These are phyloP conservation scores for Cantharellus anzutake DNA, from an alignment of 768 basidiomycete species.

Conservation along the genomic window DNA sequence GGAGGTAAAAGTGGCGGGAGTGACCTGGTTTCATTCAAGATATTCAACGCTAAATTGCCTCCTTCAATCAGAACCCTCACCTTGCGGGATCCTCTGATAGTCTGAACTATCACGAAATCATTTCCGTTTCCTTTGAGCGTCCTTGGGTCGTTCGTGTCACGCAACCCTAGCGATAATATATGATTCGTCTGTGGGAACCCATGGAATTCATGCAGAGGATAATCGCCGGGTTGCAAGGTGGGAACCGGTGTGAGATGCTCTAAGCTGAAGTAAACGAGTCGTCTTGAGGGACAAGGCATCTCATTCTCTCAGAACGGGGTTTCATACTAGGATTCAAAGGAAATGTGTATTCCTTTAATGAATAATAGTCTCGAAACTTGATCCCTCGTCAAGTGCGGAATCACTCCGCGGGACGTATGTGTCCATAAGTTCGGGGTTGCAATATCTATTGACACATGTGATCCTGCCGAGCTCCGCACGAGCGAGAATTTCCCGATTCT, in stretches of 20 bases:
- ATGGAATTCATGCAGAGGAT: slow-evolving; percentile 46
- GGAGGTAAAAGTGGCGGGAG: slow-evolving; percentile 32
- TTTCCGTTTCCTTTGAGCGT: slow-evolving; percentile 62
- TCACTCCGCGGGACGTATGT: slow-evolving; percentile 48
- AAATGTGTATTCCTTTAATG: slow-evolving; percentile 45
- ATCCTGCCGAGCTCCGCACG: too few species aligned
- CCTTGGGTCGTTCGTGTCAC: slow-evolving; percentile 43
- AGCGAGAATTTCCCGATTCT: too few species aligned
- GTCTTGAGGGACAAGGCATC: slow-evolving; percentile 7
- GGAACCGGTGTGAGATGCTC: slow-evolving; percentile 51
- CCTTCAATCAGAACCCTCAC: slow-evolving; percentile 18
- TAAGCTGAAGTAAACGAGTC: slow-evolving; percentile 23
- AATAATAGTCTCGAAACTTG: slow-evolving; percentile 28
- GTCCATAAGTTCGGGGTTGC: slow-evolving; percentile 44
- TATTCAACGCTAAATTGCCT: background rate
- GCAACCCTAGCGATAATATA: slow-evolving; percentile 37
- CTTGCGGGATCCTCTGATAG: slow-evolving; percentile 53
- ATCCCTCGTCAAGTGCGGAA: slow-evolving; percentile 57
- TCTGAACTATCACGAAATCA: slow-evolving; percentile 32
- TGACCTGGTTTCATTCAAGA: slow-evolving; percentile 25
- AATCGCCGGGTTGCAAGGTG: slow-evolving; percentile 30
- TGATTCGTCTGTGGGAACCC: slow-evolving; percentile 32
- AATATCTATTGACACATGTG: slow-evolving; percentile 18
- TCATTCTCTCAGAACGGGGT: background rate
- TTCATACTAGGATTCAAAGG: slow-evolving; percentile 62